Evolutionary conservation across 768 basidiomycete species (phyloP), one percentile per base, ranked within the genome.

Genomic region (Lactarius hengduanensis): DNA sequence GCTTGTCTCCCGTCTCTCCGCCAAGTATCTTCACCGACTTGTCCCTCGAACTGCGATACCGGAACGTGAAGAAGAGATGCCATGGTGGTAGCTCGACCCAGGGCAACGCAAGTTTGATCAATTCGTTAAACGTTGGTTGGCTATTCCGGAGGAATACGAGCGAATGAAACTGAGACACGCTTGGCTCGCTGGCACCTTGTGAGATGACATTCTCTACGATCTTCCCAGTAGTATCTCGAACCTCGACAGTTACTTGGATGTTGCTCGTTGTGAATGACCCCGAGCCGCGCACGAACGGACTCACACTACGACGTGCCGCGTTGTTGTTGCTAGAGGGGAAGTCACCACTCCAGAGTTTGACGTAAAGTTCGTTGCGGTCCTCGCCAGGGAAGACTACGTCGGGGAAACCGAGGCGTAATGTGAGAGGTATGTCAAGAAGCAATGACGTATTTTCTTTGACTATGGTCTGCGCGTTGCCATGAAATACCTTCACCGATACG

Each of bases 331-430:
- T 80, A 0, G 84, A 78, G 2, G 82, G 77, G 74, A 98, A 98
- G 69, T 94, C 91, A 45, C 93, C 96, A 63, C 88, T 90, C 95
- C 95, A 98, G 0, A 98, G 83, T 76, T 97, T 97, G 79, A 98
- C 84, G 76, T 98, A 98, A 15, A 98, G 82, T 70, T 98, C 96
- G 72, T 98, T 98, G 18, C 96, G 87, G n/a, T 86, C 78, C 68
- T 92, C 90, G 8, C 91, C 92, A 3, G 96, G 96, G 73, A 95
- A 95, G 10, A 96, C 95, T 8, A 97, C 95, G 71, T 98, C 96
- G 0, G 96, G 92, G 74, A 98, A 98, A 36, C 94, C 94, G 40
- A 98, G 86, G 3, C 94, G 90, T 15, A 90, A 78, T 2, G 94
- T 95, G 56, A 88, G 83, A 0, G 96, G 91, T 10, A 86, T 84